These are phyloP conservation scores for Backusella psychrophila DNA, from an alignment of 192 early-diverging fungal species.

Conservation along the genomic window DNA sequence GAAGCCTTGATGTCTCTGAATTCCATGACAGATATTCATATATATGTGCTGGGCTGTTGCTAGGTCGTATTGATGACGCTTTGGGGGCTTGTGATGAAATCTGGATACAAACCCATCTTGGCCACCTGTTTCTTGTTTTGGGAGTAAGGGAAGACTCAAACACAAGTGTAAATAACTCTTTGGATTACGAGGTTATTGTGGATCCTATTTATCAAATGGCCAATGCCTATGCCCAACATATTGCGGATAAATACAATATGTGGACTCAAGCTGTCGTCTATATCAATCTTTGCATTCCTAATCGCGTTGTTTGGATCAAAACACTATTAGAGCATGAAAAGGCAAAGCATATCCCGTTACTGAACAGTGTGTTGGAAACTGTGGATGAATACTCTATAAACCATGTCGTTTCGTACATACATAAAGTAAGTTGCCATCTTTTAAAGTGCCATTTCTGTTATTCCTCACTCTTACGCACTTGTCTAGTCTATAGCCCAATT, in stretches of 20 bases:
- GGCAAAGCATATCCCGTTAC: background rate
- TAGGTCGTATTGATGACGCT: background rate
- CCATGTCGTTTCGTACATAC: background rate
- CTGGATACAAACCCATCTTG: constrained; percentile 20
- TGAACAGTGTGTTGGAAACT: background rate
- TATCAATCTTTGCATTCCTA: constrained; percentile 3
- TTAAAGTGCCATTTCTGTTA: no score
- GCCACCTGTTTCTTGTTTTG: constrained; percentile 6
- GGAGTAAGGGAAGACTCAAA: background rate
- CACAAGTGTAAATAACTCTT: background rate
- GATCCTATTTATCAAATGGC: constrained; percentile 20
- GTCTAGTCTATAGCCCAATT: background rate
- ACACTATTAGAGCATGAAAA: background rate
- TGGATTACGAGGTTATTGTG: background rate
- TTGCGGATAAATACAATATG: constrained; percentile 11
- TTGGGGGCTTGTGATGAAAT: background rate
- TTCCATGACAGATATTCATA: background rate
- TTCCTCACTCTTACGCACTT: background rate
- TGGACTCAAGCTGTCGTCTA: constrained; percentile 18
- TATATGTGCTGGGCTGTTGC: background rate
- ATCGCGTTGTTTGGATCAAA: constrained; percentile 13
- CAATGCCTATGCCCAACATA: background rate
- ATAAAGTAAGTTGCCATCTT: background rate
- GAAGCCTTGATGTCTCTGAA: background rate
- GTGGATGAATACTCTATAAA: background rate